Evolutionary conservation across 169 alveolate genomes (phyloP), one percentile per base, ranked within the genome.

Genomic region (Amoebophrya sp.): DNA sequence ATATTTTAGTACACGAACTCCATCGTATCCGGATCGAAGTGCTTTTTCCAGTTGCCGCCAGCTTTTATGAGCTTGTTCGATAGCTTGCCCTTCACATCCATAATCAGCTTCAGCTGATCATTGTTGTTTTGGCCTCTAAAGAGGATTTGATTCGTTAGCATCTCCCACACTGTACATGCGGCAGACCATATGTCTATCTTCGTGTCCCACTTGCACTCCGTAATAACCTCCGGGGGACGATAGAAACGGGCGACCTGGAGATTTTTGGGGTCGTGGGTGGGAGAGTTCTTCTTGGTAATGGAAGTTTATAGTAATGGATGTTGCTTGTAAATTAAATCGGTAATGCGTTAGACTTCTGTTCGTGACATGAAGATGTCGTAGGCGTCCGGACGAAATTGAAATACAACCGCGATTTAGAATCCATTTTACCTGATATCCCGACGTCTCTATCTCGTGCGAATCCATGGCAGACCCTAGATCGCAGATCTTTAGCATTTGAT

Each of bases 391-490:
- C n/a, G n/a, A n/a, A n/a, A n/a, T n/a, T n/a, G n/a, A n/a, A n/a
- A n/a, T n/a, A n/a, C n/a, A n/a, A n/a, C n/a, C n/a, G n/a, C n/a
- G n/a, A 53, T 53, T 53, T 23, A 10, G 77, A 14, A 14, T 10
- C 77, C 77, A 10, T 53, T 53, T 23, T 53, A 14, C 77, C 2
- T 6, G 89, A 65, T 65, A 65, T 6, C 38, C 38, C 39, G 2
- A 26, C 39, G 34, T 0, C 38, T 65, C 34, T 10, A 65, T 18
- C 38, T 91, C 93, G 34, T 91, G 41, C 89, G 47, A 90, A 47
- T 92, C 93, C 38, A 92, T 29, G 34, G 93, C 93, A 0, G 93
- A 78, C 91, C 93, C 93, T 40, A 92, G 89, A 54, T 92, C 93
- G 41, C 93, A 92, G 41, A 83, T 83, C 91, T 92, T 92, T n/a